Evolutionary conservation across 192 early-diverging fungal species (phyloP).

Genomic region (Chytriomyces sp.): DNA sequence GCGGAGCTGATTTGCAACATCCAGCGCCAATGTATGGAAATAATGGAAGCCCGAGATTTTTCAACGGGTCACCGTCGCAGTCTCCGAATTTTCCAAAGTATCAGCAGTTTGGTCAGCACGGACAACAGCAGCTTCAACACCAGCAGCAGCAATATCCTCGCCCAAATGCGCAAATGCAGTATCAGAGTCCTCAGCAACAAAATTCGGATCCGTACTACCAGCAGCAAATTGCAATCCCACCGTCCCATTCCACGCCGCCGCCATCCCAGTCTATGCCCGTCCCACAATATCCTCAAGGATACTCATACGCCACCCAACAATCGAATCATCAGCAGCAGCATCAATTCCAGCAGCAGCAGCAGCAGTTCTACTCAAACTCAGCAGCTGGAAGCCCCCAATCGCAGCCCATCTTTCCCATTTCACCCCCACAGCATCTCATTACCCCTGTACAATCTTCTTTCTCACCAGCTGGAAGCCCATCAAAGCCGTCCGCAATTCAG

Average conservation of each 20-base stretch:
- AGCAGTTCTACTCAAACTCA: slow-evolving; percentile 26
- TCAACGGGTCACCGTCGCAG: neutral
- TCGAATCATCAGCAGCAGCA: slow-evolving; percentile 38
- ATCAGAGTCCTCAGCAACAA: too few relatives aligned
- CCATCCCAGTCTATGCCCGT: slow-evolving; percentile 7
- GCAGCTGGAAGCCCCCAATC: neutral
- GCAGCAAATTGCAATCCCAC: too few relatives aligned
- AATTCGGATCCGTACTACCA: too few relatives aligned
- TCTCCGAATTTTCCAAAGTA: neutral
- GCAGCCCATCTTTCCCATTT: neutral
- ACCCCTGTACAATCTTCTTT: slow-evolving; percentile 33
- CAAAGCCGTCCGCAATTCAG: slow-evolving; percentile 15
- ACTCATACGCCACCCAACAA: slow-evolving; percentile 24
- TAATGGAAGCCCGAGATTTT: neutral
- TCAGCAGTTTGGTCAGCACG: slow-evolving; percentile 9
- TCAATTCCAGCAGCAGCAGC: slow-evolving; percentile 30
- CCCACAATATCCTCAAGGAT: slow-evolving; percentile 4
- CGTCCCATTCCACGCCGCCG: neutral
- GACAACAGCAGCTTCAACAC: slow-evolving; percentile 34
- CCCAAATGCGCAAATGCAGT: slow-evolving; percentile 16
- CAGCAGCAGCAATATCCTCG: slow-evolving; percentile 31
- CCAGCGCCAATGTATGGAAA: neutral
- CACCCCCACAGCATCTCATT: slow-evolving; percentile 27
- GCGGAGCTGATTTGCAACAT: neutral
- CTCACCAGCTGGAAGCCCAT: slow-evolving; percentile 35